Evolutionary conservation across 2,329 filamentous ascomycete genomes (phyloP), one percentile per base, ranked within the genome.

Genomic region (Pseudogymnoascus sp.): DNA sequence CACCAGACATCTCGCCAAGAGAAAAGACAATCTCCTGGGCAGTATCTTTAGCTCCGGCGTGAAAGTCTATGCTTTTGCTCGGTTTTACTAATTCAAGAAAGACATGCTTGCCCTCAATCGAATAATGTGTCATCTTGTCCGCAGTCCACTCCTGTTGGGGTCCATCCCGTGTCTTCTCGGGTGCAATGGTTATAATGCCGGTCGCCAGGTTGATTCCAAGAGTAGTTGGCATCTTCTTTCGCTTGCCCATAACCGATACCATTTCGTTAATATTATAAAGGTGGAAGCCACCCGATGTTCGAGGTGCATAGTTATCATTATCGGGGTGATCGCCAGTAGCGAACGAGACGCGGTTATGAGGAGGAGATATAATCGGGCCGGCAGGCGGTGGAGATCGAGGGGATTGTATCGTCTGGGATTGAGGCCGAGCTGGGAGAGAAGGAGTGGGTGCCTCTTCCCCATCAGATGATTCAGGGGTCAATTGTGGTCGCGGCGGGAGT

Each of bases 241-340:
- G 89, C 79, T 96, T 96, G 63, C 93, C 93, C 86, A 96, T 93
- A 49, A 95, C 86, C n/a, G 92, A 93, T 3, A 96, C 86, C 89
- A 96, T 96, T 77, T 97, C 93, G 73, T 93, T 96, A 70, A 97
- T 93, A 70, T 96, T 97, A 77, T 97, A 97, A 75, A 97, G 82
- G 72, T 96, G 93, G 72, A 93, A 97, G 1, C 90, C 91, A 16
- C 90, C 90, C 4, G 90, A 90, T 1, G 88, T 87, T 31, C 75
- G 73, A 64, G 67, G 68, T 28, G 64, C 68, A 23, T 80, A 78
- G 2, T 82, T 77, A 60, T 80, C 77, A 63, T 81, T 77, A 14
- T 75, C 49, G 21, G 34, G 59, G 36, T 60, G 74, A 62, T 78
- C 75, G 34, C 69, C 67, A 63, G 34, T 21, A 40, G 59, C 59